phyloP scores from a whole-genome alignment of 352 stramenopile genomes.

The Globisporangium megalacanthum region DNA sequence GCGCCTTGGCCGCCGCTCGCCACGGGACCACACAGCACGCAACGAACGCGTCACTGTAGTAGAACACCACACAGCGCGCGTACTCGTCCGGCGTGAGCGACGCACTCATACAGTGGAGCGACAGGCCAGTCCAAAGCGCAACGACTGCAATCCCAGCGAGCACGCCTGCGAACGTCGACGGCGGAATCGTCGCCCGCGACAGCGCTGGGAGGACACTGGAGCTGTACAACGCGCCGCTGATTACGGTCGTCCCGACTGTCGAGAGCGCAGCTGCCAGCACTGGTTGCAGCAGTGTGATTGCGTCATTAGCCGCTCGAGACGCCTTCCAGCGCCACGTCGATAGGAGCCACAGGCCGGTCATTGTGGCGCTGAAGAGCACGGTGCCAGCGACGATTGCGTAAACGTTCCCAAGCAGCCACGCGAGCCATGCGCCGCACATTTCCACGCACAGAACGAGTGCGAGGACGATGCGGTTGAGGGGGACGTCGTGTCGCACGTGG shows the following conservation, averaged over 20 bases:
- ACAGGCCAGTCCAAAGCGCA: slow-evolving; percentile 6
- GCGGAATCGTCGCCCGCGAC: background rate
- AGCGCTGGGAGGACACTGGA: background rate
- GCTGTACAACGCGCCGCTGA: background rate
- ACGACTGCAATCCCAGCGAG: background rate
- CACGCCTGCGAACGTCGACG: background rate
- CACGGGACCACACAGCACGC: slow-evolving; percentile 5
- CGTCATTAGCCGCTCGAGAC: background rate
- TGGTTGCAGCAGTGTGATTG: slow-evolving; percentile 7
- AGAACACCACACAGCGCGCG: slow-evolving; percentile 7
- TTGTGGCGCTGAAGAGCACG: background rate
- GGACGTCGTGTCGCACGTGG: slow-evolving; percentile 13
- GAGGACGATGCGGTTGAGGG: slow-evolving; percentile 11
- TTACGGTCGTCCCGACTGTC: background rate
- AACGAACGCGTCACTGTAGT: slow-evolving; percentile 8
- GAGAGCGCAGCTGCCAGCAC: background rate
- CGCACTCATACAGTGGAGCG: slow-evolving; percentile 8
- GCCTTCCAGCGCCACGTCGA: slow-evolving; percentile 1
- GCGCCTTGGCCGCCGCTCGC: background rate
- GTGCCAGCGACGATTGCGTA: background rate
- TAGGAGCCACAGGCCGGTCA: slow-evolving; percentile 3
- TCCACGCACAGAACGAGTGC: slow-evolving; percentile 10
- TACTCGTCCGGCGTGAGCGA: slow-evolving; percentile 10
- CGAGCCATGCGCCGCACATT: slow-evolving; percentile 1
- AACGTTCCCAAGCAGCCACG: slow-evolving; percentile 1